A percentile compares a stretch with the other conserved stretches of the same genome.
Conservation (phyloP, 1,139 yeast genomes). For the Hemisphaericaspora xylanilytica region DNA sequence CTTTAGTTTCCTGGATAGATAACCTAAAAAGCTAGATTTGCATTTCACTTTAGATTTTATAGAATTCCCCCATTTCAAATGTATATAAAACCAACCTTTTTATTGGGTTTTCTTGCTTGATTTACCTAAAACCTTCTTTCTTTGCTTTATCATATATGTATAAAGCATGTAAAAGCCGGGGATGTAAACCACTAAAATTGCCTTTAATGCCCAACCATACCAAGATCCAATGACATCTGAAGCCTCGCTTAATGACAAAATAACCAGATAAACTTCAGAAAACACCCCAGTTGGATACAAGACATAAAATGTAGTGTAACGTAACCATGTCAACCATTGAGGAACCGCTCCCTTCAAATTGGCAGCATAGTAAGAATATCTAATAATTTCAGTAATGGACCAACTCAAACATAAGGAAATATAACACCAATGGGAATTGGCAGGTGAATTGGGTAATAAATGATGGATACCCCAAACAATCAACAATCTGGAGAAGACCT, state of each 20-base stretch:
- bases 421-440: conserved; percentile 58
- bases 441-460: conserved; percentile 67
- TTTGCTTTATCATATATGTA: conserved; percentile 86
- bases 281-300: conserved; percentile 91
- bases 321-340: conserved; percentile 58
- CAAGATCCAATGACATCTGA: conserved; percentile 46
- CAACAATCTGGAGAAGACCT: conserved; percentile 79
- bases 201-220: conserved; percentile 56
- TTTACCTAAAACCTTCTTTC: conserved; percentile 58
- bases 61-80: no score
- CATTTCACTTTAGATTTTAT: neutral
- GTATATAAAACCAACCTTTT: no score
- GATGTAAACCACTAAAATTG: conserved; percentile 61
- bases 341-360: conserved; percentile 63
- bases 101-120: conserved; percentile 18
- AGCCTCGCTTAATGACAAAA: conserved; percentile 66
- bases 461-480: conserved; percentile 83
- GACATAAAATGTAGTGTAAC: conserved; percentile 80
- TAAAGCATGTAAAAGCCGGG: conserved; percentile 88
- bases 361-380: conserved; percentile 82
- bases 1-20: conserved; percentile 32
- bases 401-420: conserved; percentile 75
- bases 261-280: conserved; percentile 72
- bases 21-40: conserved; percentile 5
- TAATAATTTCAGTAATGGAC: conserved; percentile 85